Base-by-base conservation (phyloP, 768 basidiomycete genomes). In the Galerina sulciceps region DNA sequence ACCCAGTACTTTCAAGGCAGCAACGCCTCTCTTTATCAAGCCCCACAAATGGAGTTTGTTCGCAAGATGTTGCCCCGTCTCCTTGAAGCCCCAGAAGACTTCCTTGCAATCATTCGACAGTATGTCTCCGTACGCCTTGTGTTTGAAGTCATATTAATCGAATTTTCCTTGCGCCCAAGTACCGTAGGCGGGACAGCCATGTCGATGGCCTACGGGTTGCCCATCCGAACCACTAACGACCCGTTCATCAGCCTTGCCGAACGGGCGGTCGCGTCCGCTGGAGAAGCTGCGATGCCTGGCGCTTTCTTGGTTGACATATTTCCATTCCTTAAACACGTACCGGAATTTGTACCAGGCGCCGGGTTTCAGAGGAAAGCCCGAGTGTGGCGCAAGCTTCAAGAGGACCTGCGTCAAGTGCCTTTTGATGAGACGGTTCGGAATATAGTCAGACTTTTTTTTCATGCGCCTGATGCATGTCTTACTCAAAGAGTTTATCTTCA, bases 71-170 rank as follows among this genome's bases (percentile, higher is more conserved):
- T 55, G 2, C 54, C 45, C 1, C 31, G 54, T 11, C 18, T 55
- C 35, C 38, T 55, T 10, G 43, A 47, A n/a, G 20, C 34, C 20
- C 54, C 54, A 4, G 36, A 55, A 0, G 44, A 55, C 14, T 55
- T 55, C 23, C 23, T 46, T 45, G 15, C 44, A 31, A 45, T 47
- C 10, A 46, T 46, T 22, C 45, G 45, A 55, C 45, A 55, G 54
- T 55, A 40, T 22, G 54, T 47, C n/a, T 3, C 31, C 20, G 14
- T 18, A 8, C 14, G 22, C 40, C 46, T 34, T 40, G 11, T 23
- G 35, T 34, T 18, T 38, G 36, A 4, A 36, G 18, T 36, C 17
- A n/a, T 13, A 22, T 17, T 23, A 20, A 40, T 20, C 15, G 2
- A 51, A 4, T 18, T 4, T 2, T 3, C 8, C 9, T n/a, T 23